Evolutionary conservation across 257 asterid species (phyloP).

Genomic region (Ilex aquifolium): DNA sequence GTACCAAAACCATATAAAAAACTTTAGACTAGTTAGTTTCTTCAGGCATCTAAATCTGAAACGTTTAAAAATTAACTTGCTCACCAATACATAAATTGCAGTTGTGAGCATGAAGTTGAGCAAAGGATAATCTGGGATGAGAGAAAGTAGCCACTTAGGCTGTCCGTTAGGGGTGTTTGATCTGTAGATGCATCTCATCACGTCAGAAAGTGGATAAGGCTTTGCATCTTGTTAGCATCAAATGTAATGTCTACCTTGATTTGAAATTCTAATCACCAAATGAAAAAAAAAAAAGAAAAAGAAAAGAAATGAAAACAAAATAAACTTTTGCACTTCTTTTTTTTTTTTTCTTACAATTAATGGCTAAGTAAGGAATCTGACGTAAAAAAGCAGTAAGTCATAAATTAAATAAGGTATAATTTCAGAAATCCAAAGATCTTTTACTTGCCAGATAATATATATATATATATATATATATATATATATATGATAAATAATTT

Average conservation of each 20-base stretch:
- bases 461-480: not conserved
- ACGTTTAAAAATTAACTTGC: constrained; percentile 12
- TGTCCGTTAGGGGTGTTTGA: constrained; percentile 88
- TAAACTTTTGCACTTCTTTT: not conserved
- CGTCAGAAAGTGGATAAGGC: not conserved
- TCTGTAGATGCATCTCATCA: constrained; percentile 32
- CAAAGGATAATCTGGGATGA: constrained; percentile 93
- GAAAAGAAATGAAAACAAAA: too few relatives aligned
- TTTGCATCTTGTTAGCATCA: not conserved
- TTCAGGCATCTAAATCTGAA: not conserved
- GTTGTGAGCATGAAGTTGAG: constrained; percentile 95
- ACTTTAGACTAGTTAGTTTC: not conserved
- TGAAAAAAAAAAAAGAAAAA: not conserved
- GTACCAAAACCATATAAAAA: constrained; percentile 3
- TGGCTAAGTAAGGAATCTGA: not conserved
- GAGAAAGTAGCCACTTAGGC: constrained; percentile 90
- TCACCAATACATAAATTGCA: constrained; percentile 73
- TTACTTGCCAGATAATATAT: too few relatives aligned
- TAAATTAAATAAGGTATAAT: too few relatives aligned
- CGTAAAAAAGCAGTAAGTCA: too few relatives aligned
- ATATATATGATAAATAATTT: not conserved
- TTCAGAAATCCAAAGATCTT: too few relatives aligned
- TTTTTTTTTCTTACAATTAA: too few relatives aligned
- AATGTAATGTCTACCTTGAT: not conserved
- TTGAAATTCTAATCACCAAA: not conserved